A percentile compares a stretch with the other conserved stretches of the same genome.
Conservation (phyloP, 805 yeast genomes). For the Ogataea trehaloabstinens region DNA sequence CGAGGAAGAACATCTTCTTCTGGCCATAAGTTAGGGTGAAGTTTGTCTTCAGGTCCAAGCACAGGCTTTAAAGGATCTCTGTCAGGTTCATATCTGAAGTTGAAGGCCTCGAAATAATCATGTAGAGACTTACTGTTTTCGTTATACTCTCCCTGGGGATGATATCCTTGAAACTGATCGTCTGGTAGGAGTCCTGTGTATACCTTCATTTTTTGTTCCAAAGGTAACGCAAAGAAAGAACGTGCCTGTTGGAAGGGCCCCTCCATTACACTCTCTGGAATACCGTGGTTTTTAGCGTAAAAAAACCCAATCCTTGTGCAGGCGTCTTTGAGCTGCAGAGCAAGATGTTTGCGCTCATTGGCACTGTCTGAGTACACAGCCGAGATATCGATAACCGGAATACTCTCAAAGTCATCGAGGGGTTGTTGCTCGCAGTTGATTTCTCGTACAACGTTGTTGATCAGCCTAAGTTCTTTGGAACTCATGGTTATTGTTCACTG, state of each 20-base stretch:
- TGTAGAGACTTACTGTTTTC: conserved; percentile 12
- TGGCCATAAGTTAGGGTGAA: conserved; percentile 25
- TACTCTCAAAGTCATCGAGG: conserved; percentile 7
- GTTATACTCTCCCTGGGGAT: conserved; percentile 17
- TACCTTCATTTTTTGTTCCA: conserved; percentile 27
- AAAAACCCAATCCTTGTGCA: conserved; percentile 26
- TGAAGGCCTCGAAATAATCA: conserved; percentile 31
- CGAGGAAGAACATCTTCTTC: conserved; percentile 17
- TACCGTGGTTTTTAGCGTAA: conserved; percentile 27
- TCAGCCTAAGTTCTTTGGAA: no score
- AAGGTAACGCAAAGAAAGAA: conserved; percentile 15
- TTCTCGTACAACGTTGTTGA: no score
- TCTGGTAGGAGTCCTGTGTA: conserved; percentile 24
- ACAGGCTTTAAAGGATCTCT: conserved; percentile 19
- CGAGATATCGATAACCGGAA: conserved; percentile 9
- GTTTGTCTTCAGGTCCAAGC: not conserved
- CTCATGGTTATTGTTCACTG: no score
- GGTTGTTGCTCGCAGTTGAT: no score
- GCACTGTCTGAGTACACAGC: conserved; percentile 4
- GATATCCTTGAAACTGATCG: conserved; percentile 25
- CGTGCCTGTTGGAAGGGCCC: conserved; percentile 12
- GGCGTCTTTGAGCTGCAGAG: conserved; percentile 11
- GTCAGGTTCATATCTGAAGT: conserved; percentile 21
- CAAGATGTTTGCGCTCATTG: conserved; percentile 4
- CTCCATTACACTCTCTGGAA: conserved; percentile 8